phyloP scores from a whole-genome alignment of 352 stramenopile species.

The Pythium scleroteichum region DNA sequence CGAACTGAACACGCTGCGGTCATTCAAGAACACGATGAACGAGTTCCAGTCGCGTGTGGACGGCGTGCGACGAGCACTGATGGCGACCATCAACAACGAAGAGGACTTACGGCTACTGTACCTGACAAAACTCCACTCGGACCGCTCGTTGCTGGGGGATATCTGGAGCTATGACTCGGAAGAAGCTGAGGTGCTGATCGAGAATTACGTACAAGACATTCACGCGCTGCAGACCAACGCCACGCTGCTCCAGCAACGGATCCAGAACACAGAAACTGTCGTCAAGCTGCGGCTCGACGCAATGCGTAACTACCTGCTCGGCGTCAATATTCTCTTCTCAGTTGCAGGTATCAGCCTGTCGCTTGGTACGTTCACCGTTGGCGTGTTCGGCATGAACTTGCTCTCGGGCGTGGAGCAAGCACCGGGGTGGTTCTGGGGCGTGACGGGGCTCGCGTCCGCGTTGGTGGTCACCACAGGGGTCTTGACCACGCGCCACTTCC shows the following conservation, averaged over 20 bases:
- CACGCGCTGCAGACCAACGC: conserved; percentile 69
- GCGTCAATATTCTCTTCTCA: conserved; percentile 73
- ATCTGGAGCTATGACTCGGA: conserved; percentile 63
- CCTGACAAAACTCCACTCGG: conserved; percentile 62
- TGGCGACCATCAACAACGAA: conserved; percentile 74
- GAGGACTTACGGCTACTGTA: conserved; percentile 69
- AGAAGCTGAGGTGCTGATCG: conserved; percentile 73
- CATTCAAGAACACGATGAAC: conserved; percentile 78
- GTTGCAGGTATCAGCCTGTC: conserved; percentile 67
- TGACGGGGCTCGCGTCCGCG: conserved; percentile 38
- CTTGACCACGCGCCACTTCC: conserved; percentile 53
- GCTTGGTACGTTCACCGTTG: conserved; percentile 59
- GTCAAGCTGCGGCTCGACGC: conserved; percentile 78
- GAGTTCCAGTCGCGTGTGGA: conserved; percentile 73
- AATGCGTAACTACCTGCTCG: conserved; percentile 78
- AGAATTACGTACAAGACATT: conserved; percentile 83
- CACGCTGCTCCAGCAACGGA: conserved; percentile 66
- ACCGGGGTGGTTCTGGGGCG: conserved; percentile 59
- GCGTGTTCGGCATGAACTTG: conserved; percentile 79
- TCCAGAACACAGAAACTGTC: conserved; percentile 77
- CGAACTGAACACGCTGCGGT: conserved; percentile 61
- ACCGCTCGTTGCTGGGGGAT: conserved; percentile 46
- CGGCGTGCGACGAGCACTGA: conserved; percentile 54
- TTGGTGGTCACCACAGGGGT: conserved; percentile 43
- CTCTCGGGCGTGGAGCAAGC: conserved; percentile 44